Conservation (phyloP, 2,329 filamentous ascomycete genomes). For the Arthroderma sp. region DNA sequence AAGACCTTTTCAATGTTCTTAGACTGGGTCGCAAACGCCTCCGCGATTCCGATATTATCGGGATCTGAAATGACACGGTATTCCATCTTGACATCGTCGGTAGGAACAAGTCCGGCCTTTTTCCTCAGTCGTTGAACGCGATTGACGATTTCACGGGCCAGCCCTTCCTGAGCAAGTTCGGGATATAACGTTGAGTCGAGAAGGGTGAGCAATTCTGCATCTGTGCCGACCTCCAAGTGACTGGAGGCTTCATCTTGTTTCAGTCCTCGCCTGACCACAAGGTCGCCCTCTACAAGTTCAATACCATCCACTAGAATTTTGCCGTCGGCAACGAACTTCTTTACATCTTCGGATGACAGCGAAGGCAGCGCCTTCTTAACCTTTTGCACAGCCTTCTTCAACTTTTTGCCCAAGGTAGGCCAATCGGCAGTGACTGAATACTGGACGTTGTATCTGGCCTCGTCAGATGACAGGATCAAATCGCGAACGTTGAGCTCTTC, state of each 20-base stretch:
- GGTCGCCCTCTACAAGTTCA: conserved; percentile 64
- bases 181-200: conserved; percentile 72
- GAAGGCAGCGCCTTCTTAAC: conserved; percentile 81
- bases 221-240: conserved; percentile 73
- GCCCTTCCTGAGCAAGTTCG: conserved; percentile 73
- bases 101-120: conserved; percentile 79
- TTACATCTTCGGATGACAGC: conserved; percentile 67
- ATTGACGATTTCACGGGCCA: conserved; percentile 86
- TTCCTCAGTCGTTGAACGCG: conserved; percentile 86
- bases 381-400: conserved; percentile 85
- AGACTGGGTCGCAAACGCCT: conserved; percentile 56
- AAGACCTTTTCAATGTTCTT: conserved; percentile 62
- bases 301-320: conserved; percentile 78
- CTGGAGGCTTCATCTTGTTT: conserved; percentile 58
- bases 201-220: conserved; percentile 80
- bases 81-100: conserved; percentile 92
- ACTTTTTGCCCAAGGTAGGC: conserved; percentile 88
- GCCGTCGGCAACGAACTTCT: conserved; percentile 59
- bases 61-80: conserved; percentile 71
- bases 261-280: conserved; percentile 68
- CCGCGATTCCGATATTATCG: conserved; percentile 57
- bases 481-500: conserved; percentile 89
- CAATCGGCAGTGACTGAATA: conserved; percentile 86
- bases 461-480: conserved; percentile 69
- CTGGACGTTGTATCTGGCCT: conserved; percentile 81